phyloP scores from a whole-genome alignment of 306 rosid genomes.

The Cucurbita argyrosperma region DNA sequence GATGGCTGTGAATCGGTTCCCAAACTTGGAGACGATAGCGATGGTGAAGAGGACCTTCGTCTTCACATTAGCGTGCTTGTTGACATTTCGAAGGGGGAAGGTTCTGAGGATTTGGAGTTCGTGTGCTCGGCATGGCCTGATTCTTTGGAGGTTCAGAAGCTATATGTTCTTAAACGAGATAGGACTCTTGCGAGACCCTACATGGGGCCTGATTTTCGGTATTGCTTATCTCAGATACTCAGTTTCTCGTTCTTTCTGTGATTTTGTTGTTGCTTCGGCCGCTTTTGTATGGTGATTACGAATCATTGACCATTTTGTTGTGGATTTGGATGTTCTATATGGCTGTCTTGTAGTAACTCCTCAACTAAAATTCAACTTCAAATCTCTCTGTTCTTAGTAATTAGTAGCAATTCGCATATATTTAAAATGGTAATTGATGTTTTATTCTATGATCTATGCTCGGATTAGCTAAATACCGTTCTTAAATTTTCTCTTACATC shows the following conservation, averaged over 20 bases:
- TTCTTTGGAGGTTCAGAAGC: conserved; percentile 41
- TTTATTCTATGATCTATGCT: too few relatives aligned
- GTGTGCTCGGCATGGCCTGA: conserved; percentile 78
- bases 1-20: conserved; percentile 49
- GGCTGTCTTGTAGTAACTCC: background rate
- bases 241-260: background rate
- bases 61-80: conserved; percentile 62
- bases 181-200: conserved; percentile 27
- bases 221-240: background rate
- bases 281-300: background rate
- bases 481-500: background rate
- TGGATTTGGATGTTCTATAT: background rate
- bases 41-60: conserved; percentile 28
- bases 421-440: too few relatives aligned
- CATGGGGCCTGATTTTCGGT: conserved; percentile 78
- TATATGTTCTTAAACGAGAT: conserved; percentile 32
- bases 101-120: conserved; percentile 37
- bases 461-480: background rate
- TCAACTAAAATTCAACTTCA: background rate
- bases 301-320: background rate
- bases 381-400: background rate
- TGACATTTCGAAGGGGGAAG: conserved; percentile 45
- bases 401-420: too few relatives aligned
- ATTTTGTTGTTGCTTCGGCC: background rate
- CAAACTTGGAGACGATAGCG: conserved; percentile 33